Base-by-base conservation (phyloP, 2,329 filamentous ascomycete species). In the Dendrostoma leiphaemia region DNA sequence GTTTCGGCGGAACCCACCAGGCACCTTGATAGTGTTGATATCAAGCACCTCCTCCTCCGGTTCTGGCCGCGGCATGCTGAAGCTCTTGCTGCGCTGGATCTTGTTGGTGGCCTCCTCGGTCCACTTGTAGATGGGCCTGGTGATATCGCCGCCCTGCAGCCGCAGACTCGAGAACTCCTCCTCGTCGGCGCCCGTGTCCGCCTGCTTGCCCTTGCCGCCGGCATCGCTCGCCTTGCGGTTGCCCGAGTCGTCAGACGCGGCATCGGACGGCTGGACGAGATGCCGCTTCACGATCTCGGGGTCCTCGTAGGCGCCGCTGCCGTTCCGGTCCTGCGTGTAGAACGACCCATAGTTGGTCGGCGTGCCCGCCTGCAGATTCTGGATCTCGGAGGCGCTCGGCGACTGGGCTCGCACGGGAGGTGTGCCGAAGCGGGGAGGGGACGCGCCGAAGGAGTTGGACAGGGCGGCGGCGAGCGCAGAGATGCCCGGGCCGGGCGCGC, bases 101-200 rank as follows among this genome's bases (percentile, higher is more conserved):
- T 83, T 83, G 57, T 78, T 80, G 78, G 66, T 95, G 48, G 89
- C 89, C 68, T 95, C 90, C 69, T 97, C 91, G 6, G 91, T 91
- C 90, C 95, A 99, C 63, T 90, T 88, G 76, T 99, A 99, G 63
- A 99, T 96, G 51, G 93, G 90, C 57, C 94, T 81, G 23, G 93
- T 97, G 54, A 97, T 88, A 68, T 99, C 94, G 60, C 94, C 94
- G 57, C 94, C 94, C 68, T 97, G 95, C 44, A 99, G 76, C 67
- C 87, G 86, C 68, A 99, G 72, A 71, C 94, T 97, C 28, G 92
- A 97, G 69, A 99, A 99, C 65, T 96, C 90, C 56, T 94, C 89
- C 6, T 87, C 84, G 58, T 84, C 80, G 7, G 67, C 68, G n/a
- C 64, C 63, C 21, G 74, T 71, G 23, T 69, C 76, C 2, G 73